Evolutionary conservation across 1,284 basidiomycete species (phyloP).

Genomic region (Termitomyces sp.): DNA sequence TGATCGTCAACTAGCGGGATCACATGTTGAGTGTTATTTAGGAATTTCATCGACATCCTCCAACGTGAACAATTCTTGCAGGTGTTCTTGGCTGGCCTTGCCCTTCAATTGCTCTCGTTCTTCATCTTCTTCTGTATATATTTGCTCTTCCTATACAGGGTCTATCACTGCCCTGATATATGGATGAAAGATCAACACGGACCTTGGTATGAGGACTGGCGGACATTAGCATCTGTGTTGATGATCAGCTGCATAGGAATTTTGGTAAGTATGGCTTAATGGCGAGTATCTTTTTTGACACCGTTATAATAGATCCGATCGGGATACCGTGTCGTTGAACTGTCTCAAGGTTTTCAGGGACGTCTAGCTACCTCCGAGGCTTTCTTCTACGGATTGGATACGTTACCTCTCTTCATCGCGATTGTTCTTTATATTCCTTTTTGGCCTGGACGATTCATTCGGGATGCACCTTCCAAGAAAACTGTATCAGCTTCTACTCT

Average conservation of each 20-base stretch:
- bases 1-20: constrained; percentile 25
- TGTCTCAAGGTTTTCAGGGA: constrained; percentile 61
- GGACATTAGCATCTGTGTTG: constrained; percentile 49
- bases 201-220: constrained; percentile 57
- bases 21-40: constrained; percentile 27
- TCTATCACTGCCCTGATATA: constrained; percentile 38
- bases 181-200: constrained; percentile 38
- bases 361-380: constrained; percentile 55
- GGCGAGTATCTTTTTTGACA: background rate
- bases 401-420: constrained; percentile 60
- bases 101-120: constrained; percentile 64
- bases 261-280: constrained; percentile 33
- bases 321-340: constrained; percentile 61
- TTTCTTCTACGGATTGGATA: constrained; percentile 67
- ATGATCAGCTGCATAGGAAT: constrained; percentile 62
- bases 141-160: constrained; percentile 50
- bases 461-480: background rate
- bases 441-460: constrained; percentile 58
- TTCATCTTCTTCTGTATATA: constrained; percentile 55
- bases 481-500: background rate
- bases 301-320: constrained; percentile 50
- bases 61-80: constrained; percentile 18
- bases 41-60: background rate
- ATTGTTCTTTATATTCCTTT: constrained; percentile 50
- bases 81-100: constrained; percentile 64